These are phyloP conservation scores for Yamagishiella unicocca DNA, from an alignment of 139 green algal species.

Conservation along the genomic window DNA sequence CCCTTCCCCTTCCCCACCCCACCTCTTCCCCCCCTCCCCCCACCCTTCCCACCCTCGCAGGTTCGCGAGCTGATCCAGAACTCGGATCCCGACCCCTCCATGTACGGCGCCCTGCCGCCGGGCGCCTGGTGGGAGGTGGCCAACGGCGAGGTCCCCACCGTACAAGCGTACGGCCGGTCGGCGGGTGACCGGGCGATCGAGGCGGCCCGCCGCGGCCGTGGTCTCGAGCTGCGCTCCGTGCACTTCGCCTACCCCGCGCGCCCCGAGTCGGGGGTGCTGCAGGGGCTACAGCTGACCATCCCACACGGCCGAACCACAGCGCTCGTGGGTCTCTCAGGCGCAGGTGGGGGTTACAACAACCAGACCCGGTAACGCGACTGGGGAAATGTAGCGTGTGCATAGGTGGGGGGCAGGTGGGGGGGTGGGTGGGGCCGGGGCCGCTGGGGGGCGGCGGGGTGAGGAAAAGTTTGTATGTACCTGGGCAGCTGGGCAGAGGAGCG, in stretches of 20 bases:
- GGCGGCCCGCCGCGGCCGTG: slow-evolving; percentile 60
- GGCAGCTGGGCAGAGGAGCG: too few relatives aligned
- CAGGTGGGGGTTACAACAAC: too few relatives aligned
- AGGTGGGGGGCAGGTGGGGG: not conserved
- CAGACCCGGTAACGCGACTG: too few relatives aligned
- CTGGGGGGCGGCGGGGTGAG: too few relatives aligned
- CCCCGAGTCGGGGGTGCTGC: slow-evolving; percentile 47
- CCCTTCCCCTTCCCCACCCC: not conserved
- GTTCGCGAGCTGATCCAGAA: slow-evolving; percentile 69
- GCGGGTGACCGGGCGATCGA: slow-evolving; percentile 61
- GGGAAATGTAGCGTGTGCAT: too few relatives aligned
- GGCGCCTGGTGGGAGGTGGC: slow-evolving; percentile 84
- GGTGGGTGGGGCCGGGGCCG: not conserved
- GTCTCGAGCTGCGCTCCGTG: slow-evolving; percentile 76
- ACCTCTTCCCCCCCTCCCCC: not conserved
- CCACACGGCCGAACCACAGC: slow-evolving; percentile 82
- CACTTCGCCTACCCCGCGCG: slow-evolving; percentile 84
- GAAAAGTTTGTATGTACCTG: too few relatives aligned
- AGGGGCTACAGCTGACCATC: slow-evolving; percentile 76
- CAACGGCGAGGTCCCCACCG: slow-evolving; percentile 55
- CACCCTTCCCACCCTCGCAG: not conserved
- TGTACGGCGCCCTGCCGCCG: slow-evolving; percentile 84
- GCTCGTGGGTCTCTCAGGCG: slow-evolving; percentile 85
- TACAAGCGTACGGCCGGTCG: slow-evolving; percentile 60
- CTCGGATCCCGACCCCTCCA: slow-evolving; percentile 77